Base-by-base conservation (phyloP, 441 rosid genomes). In the Gossypium gossypioides region DNA sequence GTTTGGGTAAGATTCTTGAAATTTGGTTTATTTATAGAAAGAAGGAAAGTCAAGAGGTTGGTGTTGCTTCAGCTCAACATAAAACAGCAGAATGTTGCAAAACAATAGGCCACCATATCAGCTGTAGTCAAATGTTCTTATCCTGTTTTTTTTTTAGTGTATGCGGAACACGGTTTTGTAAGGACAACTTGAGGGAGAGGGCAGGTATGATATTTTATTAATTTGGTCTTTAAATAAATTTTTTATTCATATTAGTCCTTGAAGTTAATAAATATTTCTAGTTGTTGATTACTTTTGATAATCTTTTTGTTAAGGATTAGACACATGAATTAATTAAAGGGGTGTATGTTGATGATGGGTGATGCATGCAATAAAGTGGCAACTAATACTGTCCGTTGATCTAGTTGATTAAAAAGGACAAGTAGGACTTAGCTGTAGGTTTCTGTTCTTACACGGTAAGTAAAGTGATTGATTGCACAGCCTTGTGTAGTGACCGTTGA, bases 91-190 rank as follows among this genome's bases (percentile, higher is more conserved):
- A 6, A 32, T 48, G 18, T 58, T 58, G 40, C 19, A 19, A 61
- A 61, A 21, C 69, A 63, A 27, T 32, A n/a, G 65, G 65, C 44
- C 68, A 58, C 16, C 42, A n/a, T 1, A 19, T 52, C 7, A 34
- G 68, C 4, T 24, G 59, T 9, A 29, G 75, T 29, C 75, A 48
- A 59, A 46, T 9, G 56, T 4, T 42, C 58, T 71, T 59, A 71
- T 71, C 74, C 6, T 46, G 13, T 56, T 56, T n/a, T 9, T 55
- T 22, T 56, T 22, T 22, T 22, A 22, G 60, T 56, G 60, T 10
- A 22, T 4, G 24, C 22, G 29, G 7, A 56, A 69, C 73, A 8
- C 54, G 73, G 64, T 69, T 69, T n/a, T 13, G 64, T 12, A 22
- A 21, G 61, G 4, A 22, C 32, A 56, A 22, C 12, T 22, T 22